Conservation (phyloP, 331 rosid genomes). For the Arachis monticola region DNA sequence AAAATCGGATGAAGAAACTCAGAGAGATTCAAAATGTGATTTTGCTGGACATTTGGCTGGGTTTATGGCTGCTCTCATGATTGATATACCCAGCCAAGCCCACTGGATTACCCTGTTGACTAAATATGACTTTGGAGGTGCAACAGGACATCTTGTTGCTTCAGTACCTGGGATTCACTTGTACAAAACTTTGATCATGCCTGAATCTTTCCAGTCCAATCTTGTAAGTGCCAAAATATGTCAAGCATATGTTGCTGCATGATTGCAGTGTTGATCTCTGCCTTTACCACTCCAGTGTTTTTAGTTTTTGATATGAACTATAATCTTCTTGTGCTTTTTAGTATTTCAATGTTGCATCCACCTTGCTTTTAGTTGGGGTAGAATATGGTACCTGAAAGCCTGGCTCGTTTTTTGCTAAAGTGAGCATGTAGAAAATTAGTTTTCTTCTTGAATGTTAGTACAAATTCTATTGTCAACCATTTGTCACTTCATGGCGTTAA, state of each 20-base stretch:
- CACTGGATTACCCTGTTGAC: constrained; percentile 73
- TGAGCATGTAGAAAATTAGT: background rate
- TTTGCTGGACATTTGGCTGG: constrained; percentile 85
- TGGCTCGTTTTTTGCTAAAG: background rate
- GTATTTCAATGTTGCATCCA: constrained; percentile 23
- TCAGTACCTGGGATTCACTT: constrained; percentile 81
- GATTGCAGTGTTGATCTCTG: constrained; percentile 26
- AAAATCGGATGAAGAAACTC: constrained; percentile 40
- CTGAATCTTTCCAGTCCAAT: constrained; percentile 43
- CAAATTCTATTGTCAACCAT: constrained; percentile 1
- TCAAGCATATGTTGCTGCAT: constrained; percentile 28
- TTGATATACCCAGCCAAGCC: constrained; percentile 73
- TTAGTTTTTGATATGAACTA: constrained; percentile 16
- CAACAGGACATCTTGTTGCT: constrained; percentile 73
- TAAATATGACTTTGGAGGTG: constrained; percentile 74
- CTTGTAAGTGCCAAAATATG: constrained; percentile 48
- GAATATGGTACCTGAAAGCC: constrained; percentile 7
- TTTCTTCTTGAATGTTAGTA: constrained; percentile 12
- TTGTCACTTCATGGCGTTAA: constrained; percentile 21
- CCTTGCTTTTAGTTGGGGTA: constrained; percentile 27
- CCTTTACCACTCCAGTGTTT: constrained; percentile 14
- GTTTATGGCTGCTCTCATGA: constrained; percentile 75
- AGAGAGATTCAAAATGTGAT: constrained; percentile 55
- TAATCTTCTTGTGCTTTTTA: constrained; percentile 3
- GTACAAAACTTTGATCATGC: constrained; percentile 45